Base-by-base conservation (phyloP, 768 basidiomycete species). In the Hygrocybe coccinea region DNA sequence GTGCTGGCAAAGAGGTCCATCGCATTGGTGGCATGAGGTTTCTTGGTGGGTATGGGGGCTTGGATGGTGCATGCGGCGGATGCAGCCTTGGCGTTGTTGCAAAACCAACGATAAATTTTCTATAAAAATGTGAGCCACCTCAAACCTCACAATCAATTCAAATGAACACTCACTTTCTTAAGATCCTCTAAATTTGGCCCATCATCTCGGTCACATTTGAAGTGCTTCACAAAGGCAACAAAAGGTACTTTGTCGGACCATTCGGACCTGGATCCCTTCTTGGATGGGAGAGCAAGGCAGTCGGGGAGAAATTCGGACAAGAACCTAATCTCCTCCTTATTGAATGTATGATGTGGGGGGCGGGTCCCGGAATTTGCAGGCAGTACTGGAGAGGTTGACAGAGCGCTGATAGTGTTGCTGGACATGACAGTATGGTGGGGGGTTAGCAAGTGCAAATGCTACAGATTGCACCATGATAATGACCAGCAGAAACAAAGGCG, bases 41-140 rank as follows among this genome's bases (percentile, higher is more conserved):
- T 43, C 39, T 43, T 43, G n/a, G 39, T 43, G 39, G 39, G 15
- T 43, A 21, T 21, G 21, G 15, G 39, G 21, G 39, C 15, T 43
- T 43, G 15, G 15, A 21, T 21, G 39, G 39, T n/a, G n/a, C n/a
- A 11, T 21, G 21, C 39, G 21, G 39, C 21, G 39, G 39, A n/a
- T n/a, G 39, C 39, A 43, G 15, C n/a, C 39, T 11, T 21, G 15
- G 39, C n/a, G 6, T 43, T 43, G 39, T 43, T 43, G 21, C 15
- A n/a, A 43, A 43, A 43, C 39, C 39, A 43, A 43, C 39, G 39
- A 43, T 43, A 43, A n/a, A 43, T 43, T 43, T 43, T 43, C 39
- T 43, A 43, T 43, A 21, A 21, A 21, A 43, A 43, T n/a, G 21
- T 43, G 39, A n/a, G 15, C 39, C 15, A 29, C 29, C 21, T n/a